Evolutionary conservation across 2,329 filamentous ascomycete species (phyloP).

Genomic region (Fusarium circinatum): DNA sequence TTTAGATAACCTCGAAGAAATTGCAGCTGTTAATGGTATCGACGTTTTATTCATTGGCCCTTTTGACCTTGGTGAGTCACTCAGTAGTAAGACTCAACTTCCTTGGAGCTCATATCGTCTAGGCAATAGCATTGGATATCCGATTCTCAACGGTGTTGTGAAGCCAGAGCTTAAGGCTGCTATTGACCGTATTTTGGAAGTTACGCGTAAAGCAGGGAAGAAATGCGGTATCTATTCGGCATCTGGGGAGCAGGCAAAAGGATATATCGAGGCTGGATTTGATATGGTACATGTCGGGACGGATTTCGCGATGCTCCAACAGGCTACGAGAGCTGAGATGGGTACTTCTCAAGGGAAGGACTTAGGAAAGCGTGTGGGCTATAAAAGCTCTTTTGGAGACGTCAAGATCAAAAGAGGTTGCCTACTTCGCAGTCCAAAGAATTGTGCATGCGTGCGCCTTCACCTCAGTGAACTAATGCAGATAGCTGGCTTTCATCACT

Average conservation of each 20-base stretch:
- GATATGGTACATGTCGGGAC: slow-evolving; percentile 14
- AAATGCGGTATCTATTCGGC: slow-evolving; percentile 8
- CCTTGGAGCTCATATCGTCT: neutral
- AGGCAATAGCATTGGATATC: slow-evolving; percentile 15
- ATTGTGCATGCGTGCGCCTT: neutral
- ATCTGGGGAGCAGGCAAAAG: neutral
- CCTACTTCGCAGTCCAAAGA: neutral
- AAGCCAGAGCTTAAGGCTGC: neutral
- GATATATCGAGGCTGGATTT: slow-evolving; percentile 4
- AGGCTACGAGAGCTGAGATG: neutral
- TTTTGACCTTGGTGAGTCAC: slow-evolving; percentile 6
- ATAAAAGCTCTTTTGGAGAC: neutral
- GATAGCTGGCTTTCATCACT: neutral
- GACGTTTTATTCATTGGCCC: slow-evolving; percentile 2
- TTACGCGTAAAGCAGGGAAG: neutral
- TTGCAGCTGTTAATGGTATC: neutral
- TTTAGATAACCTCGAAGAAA: slow-evolving; percentile 3
- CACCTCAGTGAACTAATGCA: neutral
- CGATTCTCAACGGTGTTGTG: slow-evolving; percentile 8
- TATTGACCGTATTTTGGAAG: neutral
- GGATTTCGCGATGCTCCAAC: neutral
- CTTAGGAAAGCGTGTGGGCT: neutral
- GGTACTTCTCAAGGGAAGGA: neutral
- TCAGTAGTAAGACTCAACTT: accelerated
- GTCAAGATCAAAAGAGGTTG: neutral